Percentiles rank a stretch among this genome's conserved stretches.
phyloP scores from a whole-genome alignment of 257 asterid genomes.

The Forsythia viridissima region DNA sequence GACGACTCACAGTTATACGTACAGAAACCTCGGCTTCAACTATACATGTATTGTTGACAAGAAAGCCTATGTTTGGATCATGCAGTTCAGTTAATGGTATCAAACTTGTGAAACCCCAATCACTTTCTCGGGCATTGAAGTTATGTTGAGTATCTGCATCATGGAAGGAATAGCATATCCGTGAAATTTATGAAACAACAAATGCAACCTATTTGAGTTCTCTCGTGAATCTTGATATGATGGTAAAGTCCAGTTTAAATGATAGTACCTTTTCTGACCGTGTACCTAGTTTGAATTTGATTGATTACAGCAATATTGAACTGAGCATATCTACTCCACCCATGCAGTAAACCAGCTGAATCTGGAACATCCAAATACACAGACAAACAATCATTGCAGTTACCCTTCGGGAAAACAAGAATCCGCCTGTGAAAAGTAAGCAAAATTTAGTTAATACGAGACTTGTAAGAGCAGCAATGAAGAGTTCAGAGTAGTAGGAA shows the following conservation, averaged over 20 bases:
- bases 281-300: constrained; percentile 41
- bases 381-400: constrained; percentile 42
- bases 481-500: not conserved
- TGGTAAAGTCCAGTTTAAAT: not conserved
- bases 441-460: not conserved
- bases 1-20: constrained; percentile 31
- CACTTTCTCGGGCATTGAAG: constrained; percentile 52
- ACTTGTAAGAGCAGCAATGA: not conserved
- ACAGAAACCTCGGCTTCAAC: constrained; percentile 51
- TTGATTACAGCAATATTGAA: constrained; percentile 54
- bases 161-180: constrained; percentile 12
- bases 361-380: constrained; percentile 59
- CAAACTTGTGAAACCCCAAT: constrained; percentile 58
- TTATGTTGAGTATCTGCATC: constrained; percentile 47
- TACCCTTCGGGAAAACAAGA: constrained; percentile 52
- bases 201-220: not conserved
- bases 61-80: constrained; percentile 46
- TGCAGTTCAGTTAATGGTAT: constrained; percentile 45
- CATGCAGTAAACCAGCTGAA: constrained; percentile 41
- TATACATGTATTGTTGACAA: constrained; percentile 41
- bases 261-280: constrained; percentile 46
- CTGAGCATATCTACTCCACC: constrained; percentile 52
- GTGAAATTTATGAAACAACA: constrained; percentile 11
- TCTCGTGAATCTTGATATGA: not conserved
- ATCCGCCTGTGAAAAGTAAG: constrained; percentile 47